Conservation (phyloP, 176 grass and related monocot genomes). For the barley (Hordeum vulgare) region MorexV3_pseudomolecules_assembly NC_058524.1:596516264-596516763, state of each 20-base stretch:
- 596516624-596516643: conserved; percentile 6
- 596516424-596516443: conserved; percentile 42
- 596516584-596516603: conserved; percentile 8
- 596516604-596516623: conserved; percentile 2
- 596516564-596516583: neutral
- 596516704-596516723: neutral
- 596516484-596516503: conserved; percentile 20
- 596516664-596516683: neutral
- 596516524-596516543: conserved; percentile 32
- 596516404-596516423: conserved; percentile 10
- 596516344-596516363: neutral
- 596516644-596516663: conserved; percentile 18
- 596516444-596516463: conserved; percentile 30
- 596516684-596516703: neutral
- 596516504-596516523: conserved; percentile 27
- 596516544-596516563: conserved; percentile 12
- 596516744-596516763: neutral
- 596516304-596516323: conserved; percentile 6
- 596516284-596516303: neutral
- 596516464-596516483: neutral
- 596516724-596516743: neutral
- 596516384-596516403: conserved; percentile 36
- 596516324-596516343: neutral
- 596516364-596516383: neutral
- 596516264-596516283: neutral